Percentiles rank a stretch among this genome's conserved stretches.
These are phyloP conservation scores for Ogataea pignaliae DNA, from an alignment of 805 yeast genomes.

Conservation along the genomic window DNA sequence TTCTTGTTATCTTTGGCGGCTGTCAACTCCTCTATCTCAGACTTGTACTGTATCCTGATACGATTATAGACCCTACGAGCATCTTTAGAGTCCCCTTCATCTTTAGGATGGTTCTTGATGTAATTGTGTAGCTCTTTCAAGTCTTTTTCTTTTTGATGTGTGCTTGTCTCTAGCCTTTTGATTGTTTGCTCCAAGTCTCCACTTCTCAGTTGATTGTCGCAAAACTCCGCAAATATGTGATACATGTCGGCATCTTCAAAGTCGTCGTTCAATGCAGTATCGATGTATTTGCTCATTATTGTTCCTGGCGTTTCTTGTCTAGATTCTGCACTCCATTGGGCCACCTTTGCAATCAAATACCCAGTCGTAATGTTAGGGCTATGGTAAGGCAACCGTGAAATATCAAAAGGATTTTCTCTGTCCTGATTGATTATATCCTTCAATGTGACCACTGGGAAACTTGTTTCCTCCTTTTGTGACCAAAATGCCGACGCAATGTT, in stretches of 20 bases:
- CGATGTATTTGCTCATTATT: constrained; percentile 55
- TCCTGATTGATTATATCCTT: constrained; percentile 26
- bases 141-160: constrained; percentile 39
- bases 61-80: constrained; percentile 51
- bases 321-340: constrained; percentile 69
- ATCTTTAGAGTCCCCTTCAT: constrained; percentile 44
- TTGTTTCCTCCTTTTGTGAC: constrained; percentile 50
- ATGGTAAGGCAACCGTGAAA: constrained; percentile 1
- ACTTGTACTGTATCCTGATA: constrained; percentile 40
- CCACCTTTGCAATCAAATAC: constrained; percentile 35
- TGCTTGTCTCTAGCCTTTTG: constrained; percentile 27
- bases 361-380: constrained; percentile 13
- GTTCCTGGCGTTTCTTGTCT: constrained; percentile 59
- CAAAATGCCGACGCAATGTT: constrained; percentile 62
- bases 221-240: constrained; percentile 65
- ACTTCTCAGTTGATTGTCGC: constrained; percentile 58
- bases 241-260: constrained; percentile 39
- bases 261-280: constrained; percentile 27
- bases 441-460: constrained; percentile 53
- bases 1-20: constrained; percentile 34
- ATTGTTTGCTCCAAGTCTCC: constrained; percentile 42
- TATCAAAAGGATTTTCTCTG: constrained; percentile 3
- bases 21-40: constrained; percentile 46
- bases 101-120: constrained; percentile 35
- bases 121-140: constrained; percentile 44